Base-by-base conservation (phyloP, 169 alveolate species). In the Cryptosporidium sp. region DNA sequence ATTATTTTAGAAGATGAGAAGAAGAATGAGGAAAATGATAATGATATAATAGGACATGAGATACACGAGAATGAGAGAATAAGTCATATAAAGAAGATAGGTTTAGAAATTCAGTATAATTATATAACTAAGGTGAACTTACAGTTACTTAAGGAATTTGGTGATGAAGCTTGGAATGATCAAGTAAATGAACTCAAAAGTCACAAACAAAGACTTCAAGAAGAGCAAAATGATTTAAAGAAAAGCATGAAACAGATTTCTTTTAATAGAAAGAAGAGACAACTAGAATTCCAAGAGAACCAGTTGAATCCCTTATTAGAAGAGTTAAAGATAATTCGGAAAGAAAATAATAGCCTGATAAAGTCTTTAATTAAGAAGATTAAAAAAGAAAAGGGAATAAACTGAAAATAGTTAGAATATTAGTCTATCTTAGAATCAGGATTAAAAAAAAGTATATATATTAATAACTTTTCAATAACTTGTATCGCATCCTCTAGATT, bases 101-200 rank as follows among this genome's bases (percentile, higher is more conserved):
- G 89, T 16, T 37, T 16, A 3, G 75, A 44, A 16, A 62, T 62
- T 10, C 69, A 80, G 70, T 65, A 80, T 35, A 29, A 44, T 12
- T 60, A 80, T 9, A 23, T 80, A 16, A 26, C 69, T 44, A 37
- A 35, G 21, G 58, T 45, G 6, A 80, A 80, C 62, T 16, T 80
- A n/a, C 52, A 80, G 35, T 8, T 80, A 14, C 56, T 80, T 26
- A 61, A 45, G 33, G 89, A 80, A 14, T 61, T 60, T 80, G 89
- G 89, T 0, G 75, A 62, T n/a, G 44, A 35, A 10, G 48, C 70
- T 10, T 80, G 89, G 89, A 67, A 23, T 5, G 60, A 80, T 21
- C 62, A 61, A 26, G 29, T 26, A 8, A 53, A 48, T 9, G 42
- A 18, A 12, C 67, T 80, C 4, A 33, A 42, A 29, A 12, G 18